These are phyloP conservation scores for Teratosphaeria epicoccoides DNA, from an alignment of 2,329 filamentous ascomycete genomes.

Conservation along the genomic window DNA sequence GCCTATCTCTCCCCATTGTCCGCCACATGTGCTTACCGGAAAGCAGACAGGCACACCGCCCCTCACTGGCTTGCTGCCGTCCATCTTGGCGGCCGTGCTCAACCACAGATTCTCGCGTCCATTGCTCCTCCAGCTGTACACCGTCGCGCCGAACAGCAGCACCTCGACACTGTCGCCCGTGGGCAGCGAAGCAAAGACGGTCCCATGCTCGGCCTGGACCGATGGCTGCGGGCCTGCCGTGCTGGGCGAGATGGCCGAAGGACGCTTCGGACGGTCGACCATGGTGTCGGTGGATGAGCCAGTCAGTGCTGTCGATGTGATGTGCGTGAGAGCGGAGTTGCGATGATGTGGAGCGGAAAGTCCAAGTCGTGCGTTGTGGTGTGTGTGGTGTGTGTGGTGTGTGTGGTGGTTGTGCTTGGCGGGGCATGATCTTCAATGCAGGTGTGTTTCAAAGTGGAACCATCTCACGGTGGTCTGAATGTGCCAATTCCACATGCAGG, in stretches of 20 bases:
- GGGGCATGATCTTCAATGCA: no score
- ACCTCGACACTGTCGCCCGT: constrained; percentile 80
- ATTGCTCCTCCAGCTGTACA: constrained; percentile 84
- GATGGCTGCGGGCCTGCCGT: constrained; percentile 58
- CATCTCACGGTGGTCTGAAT: no score
- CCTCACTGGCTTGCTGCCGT: constrained; percentile 80
- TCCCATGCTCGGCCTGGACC: constrained; percentile 60
- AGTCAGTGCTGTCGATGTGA: neutral
- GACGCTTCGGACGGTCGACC: constrained; percentile 78
- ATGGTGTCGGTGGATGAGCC: neutral
- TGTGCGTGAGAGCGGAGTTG: neutral
- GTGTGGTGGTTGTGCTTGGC: no score
- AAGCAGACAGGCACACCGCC: constrained; percentile 91
- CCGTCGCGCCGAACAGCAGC: constrained; percentile 82
- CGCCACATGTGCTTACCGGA: constrained; percentile 54
- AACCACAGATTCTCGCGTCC: constrained; percentile 34
- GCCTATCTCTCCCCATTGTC: neutral
- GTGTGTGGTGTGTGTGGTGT: no score
- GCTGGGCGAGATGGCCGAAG: constrained; percentile 61
- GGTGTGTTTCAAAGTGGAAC: no score
- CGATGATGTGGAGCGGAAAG: neutral
- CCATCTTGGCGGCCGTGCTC: constrained; percentile 51
- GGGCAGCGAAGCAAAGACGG: constrained; percentile 69
- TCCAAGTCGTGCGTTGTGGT: no score
- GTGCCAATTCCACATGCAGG: no score